phyloP scores from a whole-genome alignment of 805 yeast species.

The Clavispora phyllophila region DNA sequence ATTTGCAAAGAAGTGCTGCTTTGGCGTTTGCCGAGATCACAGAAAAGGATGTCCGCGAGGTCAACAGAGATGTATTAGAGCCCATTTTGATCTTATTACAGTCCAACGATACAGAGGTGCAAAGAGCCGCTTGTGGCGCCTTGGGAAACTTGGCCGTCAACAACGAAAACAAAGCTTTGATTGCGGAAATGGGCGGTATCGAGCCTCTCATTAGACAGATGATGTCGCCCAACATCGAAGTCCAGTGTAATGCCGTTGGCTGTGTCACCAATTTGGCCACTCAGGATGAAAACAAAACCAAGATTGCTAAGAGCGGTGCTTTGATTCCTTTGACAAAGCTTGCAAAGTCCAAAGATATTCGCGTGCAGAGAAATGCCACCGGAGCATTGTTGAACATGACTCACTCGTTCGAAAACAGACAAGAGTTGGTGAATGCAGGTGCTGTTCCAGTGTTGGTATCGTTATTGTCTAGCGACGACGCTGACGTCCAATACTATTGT shows the following conservation, averaged over 20 bases:
- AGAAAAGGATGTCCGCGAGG: conserved; percentile 90
- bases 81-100: conserved; percentile 87
- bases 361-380: conserved; percentile 98
- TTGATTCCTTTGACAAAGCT: conserved; percentile 88
- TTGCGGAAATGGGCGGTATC: conserved; percentile 97
- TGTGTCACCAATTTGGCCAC: conserved; percentile 98
- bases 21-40: conserved; percentile 98
- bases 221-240: conserved; percentile 96
- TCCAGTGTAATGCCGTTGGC: conserved; percentile 98
- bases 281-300: conserved; percentile 93
- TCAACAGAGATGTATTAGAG: conserved; percentile 84
- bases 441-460: conserved; percentile 96
- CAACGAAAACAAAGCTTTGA: conserved; percentile 85
- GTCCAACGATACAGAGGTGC: conserved; percentile 87
- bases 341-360: conserved; percentile 88
- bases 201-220: conserved; percentile 95
- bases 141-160: conserved; percentile 97
- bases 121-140: conserved; percentile 98
- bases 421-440: conserved; percentile 94
- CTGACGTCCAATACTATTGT: conserved; percentile 97
- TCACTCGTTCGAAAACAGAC: conserved; percentile 93
- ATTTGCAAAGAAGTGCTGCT: conserved; percentile 94
- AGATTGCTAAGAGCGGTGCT: conserved; percentile 95
- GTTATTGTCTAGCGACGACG: conserved; percentile 76
- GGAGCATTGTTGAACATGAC: conserved; percentile 98